Evolutionary conservation across 2,329 filamentous ascomycete genomes (phyloP).

Genomic region (Colletotrichum limetticola): DNA sequence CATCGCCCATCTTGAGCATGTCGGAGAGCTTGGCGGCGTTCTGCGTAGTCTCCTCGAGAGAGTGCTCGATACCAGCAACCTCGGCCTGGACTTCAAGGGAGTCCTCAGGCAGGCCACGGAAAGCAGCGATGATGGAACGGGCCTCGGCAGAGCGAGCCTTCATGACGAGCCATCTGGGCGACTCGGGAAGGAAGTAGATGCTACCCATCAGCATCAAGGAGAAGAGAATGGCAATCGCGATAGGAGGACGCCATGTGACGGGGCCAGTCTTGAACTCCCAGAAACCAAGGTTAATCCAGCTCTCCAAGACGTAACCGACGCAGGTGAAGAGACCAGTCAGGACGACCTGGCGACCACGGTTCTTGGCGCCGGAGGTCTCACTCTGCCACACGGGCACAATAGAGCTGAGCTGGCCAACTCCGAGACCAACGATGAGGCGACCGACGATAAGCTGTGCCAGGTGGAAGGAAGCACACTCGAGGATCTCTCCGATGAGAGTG

Average conservation of each 20-base stretch:
- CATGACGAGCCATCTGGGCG: constrained; percentile 47
- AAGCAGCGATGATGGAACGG: constrained; percentile 46
- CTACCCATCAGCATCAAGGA: constrained; percentile 45
- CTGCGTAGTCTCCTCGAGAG: constrained; percentile 54
- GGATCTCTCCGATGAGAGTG: constrained; percentile 47
- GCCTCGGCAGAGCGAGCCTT: constrained; percentile 46
- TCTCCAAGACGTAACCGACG: constrained; percentile 47
- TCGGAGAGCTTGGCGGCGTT: constrained; percentile 51
- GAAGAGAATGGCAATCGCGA: constrained; percentile 47
- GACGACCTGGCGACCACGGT: constrained; percentile 55
- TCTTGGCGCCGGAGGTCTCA: constrained; percentile 50
- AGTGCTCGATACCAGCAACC: constrained; percentile 58
- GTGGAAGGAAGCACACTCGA: constrained; percentile 48
- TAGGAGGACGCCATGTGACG: constrained; percentile 46
- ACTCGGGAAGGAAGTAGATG: constrained; percentile 48
- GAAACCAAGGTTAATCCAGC: constrained; percentile 59
- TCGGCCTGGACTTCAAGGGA: constrained; percentile 63
- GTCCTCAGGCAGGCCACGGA: constrained; percentile 59
- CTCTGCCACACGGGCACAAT: constrained; percentile 54
- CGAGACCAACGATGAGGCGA: constrained; percentile 53
- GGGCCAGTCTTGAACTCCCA: constrained; percentile 43
- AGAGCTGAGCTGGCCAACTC: constrained; percentile 50
- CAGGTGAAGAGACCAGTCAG: constrained; percentile 42
- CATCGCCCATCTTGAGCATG: constrained; percentile 59
- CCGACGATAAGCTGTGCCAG: constrained; percentile 55